A percentile compares a stretch with the other conserved stretches of the same genome.
phyloP scores from a whole-genome alignment of 768 basidiomycete species.

The Termitomyces sp. region DNA sequence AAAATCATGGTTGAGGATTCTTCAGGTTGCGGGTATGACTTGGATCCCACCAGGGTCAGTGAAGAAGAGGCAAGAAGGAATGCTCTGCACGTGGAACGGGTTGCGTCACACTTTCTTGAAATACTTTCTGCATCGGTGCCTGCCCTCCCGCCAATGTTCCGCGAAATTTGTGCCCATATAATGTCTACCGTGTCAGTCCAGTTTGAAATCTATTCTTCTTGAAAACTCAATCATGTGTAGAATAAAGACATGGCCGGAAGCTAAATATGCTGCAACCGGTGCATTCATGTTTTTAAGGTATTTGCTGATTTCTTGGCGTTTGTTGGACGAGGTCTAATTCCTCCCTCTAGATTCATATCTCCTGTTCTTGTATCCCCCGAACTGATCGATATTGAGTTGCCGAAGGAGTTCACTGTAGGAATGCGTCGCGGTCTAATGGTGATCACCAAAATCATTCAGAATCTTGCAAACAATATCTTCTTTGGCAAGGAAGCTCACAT shows the following conservation, averaged over 20 bases:
- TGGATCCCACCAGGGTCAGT: slow-evolving; percentile 60
- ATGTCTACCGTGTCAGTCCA: slow-evolving; percentile 64
- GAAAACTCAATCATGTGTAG: slow-evolving; percentile 22
- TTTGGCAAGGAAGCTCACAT: slow-evolving; percentile 90
- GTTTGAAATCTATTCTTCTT: background rate
- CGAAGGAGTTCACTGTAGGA: slow-evolving; percentile 48
- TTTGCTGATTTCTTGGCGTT: background rate
- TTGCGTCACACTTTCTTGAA: slow-evolving; percentile 71
- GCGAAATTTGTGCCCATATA: slow-evolving; percentile 83
- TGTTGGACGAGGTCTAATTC: background rate
- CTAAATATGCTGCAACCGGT: slow-evolving; percentile 77
- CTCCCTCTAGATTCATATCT: slow-evolving; percentile 69
- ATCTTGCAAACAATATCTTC: slow-evolving; percentile 89
- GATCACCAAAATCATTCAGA: slow-evolving; percentile 90
- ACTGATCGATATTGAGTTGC: slow-evolving; percentile 75
- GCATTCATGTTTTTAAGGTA: slow-evolving; percentile 90
- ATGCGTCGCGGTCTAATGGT: slow-evolving; percentile 78
- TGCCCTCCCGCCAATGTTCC: slow-evolving; percentile 78
- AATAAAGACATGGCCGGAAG: slow-evolving; percentile 66
- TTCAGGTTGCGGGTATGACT: slow-evolving; percentile 66
- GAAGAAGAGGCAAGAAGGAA: slow-evolving; percentile 65
- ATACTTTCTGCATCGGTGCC: slow-evolving; percentile 68
- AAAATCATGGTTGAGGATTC: slow-evolving; percentile 70
- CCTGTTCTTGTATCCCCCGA: slow-evolving; percentile 88
- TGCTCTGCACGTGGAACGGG: slow-evolving; percentile 60